Percentiles rank a stretch among this genome's conserved stretches.
Conservation (phyloP, 2,329 filamentous ascomycete species). For the Ophiostoma pallidulum region DNA sequence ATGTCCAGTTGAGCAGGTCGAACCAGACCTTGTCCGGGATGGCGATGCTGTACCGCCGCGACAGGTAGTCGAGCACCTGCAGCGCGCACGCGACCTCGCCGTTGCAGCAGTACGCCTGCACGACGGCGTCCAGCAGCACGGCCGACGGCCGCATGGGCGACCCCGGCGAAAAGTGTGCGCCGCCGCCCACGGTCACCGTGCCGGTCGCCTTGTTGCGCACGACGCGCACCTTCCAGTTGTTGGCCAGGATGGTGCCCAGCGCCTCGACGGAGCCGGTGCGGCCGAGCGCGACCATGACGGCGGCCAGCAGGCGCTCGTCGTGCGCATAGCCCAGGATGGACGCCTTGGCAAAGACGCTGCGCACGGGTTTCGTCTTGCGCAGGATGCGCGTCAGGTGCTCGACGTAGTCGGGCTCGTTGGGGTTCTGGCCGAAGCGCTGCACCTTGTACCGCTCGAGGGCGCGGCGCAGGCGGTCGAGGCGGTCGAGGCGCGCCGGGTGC, state of each 20-base stretch:
- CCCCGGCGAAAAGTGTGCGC: conserved; percentile 32
- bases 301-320: conserved; percentile 32
- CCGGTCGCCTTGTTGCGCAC: conserved; percentile 3
- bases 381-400: conserved; percentile 25
- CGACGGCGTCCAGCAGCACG: conserved; percentile 54
- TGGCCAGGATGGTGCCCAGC: conserved; percentile 25
- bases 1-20: conserved; percentile 58
- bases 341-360: conserved; percentile 23
- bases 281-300: conserved; percentile 33
- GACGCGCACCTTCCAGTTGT: conserved; percentile 22
- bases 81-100: conserved; percentile 51
- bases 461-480: conserved; percentile 20
- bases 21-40: conserved; percentile 54
- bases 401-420: conserved; percentile 16
- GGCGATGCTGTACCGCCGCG: conserved; percentile 45
- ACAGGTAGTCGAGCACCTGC: conserved; percentile 52
- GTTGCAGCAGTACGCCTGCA: conserved; percentile 59
- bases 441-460: conserved; percentile 10
- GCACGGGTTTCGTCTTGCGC: conserved; percentile 20
- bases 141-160: conserved; percentile 50
- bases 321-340: conserved; percentile 22
- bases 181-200: conserved; percentile 22
- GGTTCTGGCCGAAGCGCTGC: conserved; percentile 25
- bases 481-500: conserved; percentile 13
- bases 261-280: conserved; percentile 27